These are phyloP conservation scores for Lathyrus sativus DNA, from an alignment of 306 rosid species.

Conservation along the genomic window DNA sequence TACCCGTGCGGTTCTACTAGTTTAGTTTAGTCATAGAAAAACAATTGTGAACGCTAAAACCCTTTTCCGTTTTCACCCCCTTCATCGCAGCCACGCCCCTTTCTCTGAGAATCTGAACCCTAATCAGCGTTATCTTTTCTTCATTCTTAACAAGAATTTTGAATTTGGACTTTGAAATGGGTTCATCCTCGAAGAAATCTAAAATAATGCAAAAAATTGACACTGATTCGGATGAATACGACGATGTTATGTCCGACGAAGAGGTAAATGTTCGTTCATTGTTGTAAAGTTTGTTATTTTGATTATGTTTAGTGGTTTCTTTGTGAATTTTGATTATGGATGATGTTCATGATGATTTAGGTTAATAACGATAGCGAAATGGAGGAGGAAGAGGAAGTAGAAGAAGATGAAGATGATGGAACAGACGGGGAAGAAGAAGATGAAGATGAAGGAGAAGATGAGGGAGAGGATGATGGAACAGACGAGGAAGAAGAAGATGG, in stretches of 20 bases:
- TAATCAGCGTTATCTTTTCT: too few relatives aligned
- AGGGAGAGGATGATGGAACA: too few relatives aligned
- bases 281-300: conserved; percentile 2
- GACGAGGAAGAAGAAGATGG: conserved; percentile 51
- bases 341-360: conserved; percentile 32
- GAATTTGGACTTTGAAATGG: conserved; percentile 42
- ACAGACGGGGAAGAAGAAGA: conserved; percentile 37
- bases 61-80: too few relatives aligned
- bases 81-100: too few relatives aligned
- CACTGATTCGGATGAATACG: conserved; percentile 47
- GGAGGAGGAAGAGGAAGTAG: conserved; percentile 37
- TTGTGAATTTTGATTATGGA: conserved; percentile 20
- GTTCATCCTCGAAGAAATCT: conserved; percentile 47
- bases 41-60: too few relatives aligned
- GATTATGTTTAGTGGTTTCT: background rate
- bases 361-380: conserved; percentile 31
- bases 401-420: conserved; percentile 49
- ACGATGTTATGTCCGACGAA: conserved; percentile 39
- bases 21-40: too few relatives aligned
- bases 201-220: conserved; percentile 34
- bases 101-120: too few relatives aligned
- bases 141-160: background rate
- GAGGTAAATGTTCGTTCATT: conserved; percentile 31
- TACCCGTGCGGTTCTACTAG: too few relatives aligned
- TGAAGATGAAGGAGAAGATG: too few relatives aligned